A percentile compares a stretch with the other conserved stretches of the same genome.
phyloP scores from a whole-genome alignment of 2,329 filamentous ascomycete genomes.

The Nemania abortiva region DNA sequence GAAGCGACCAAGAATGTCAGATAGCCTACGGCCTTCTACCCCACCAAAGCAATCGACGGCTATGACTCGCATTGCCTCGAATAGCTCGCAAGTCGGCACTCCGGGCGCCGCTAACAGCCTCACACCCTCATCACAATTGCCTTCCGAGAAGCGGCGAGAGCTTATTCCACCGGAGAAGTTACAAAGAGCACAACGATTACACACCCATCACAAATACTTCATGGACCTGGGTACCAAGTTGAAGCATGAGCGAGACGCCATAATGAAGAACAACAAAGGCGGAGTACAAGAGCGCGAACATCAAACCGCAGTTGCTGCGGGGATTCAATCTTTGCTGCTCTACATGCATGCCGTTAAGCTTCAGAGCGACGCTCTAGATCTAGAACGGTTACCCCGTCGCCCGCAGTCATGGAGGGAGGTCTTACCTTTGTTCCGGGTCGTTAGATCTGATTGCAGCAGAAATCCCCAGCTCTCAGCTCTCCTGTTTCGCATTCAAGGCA shows the following conservation, averaged over 20 bases:
- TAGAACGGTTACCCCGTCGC: conserved; percentile 60
- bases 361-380: conserved; percentile 58
- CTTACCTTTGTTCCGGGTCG: conserved; percentile 44
- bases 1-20: conserved; percentile 60
- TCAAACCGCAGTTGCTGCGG: conserved; percentile 48
- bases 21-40: conserved; percentile 61
- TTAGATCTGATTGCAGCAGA: conserved; percentile 44
- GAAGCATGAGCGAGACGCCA: conserved; percentile 67
- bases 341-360: conserved; percentile 68
- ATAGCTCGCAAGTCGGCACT: conserved; percentile 64
- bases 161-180: conserved; percentile 48
- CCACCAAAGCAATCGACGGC: conserved; percentile 62
- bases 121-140: conserved; percentile 55
- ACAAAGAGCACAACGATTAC: conserved; percentile 49
- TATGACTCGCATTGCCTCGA: conserved; percentile 67
- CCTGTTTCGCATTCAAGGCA: conserved; percentile 49
- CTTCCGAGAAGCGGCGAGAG: conserved; percentile 53
- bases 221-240: conserved; percentile 61
- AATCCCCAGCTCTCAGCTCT: conserved; percentile 45
- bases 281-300: conserved; percentile 43
- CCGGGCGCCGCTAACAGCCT: conserved; percentile 60
- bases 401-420: conserved; percentile 48
- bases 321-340: conserved; percentile 49
- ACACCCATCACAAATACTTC: conserved; percentile 55
- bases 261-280: conserved; percentile 51